These are phyloP conservation scores for Macrotyloma uniflorum DNA, from an alignment of 306 rosid species.

Conservation along the genomic window DNA sequence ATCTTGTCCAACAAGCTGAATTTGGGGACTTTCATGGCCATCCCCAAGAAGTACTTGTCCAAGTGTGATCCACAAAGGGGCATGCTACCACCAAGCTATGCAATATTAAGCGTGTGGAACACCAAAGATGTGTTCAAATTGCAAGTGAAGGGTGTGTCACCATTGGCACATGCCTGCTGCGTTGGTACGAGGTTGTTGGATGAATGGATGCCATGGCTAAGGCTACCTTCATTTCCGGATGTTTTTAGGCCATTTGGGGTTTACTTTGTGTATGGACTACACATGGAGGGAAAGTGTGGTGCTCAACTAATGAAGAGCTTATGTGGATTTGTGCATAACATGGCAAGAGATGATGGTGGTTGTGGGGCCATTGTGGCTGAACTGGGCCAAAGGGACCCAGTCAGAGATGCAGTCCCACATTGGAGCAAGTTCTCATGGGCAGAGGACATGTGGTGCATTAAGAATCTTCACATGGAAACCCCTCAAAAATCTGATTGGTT, in stretches of 20 bases:
- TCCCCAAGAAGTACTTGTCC: slow-evolving; percentile 54
- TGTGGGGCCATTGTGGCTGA: slow-evolving; percentile 89
- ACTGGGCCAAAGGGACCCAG: slow-evolving; percentile 81
- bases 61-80: slow-evolving; percentile 59
- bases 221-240: slow-evolving; percentile 83
- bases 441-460: slow-evolving; percentile 90
- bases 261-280: slow-evolving; percentile 74
- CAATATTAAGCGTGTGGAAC: slow-evolving; percentile 89
- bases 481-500: slow-evolving; percentile 43
- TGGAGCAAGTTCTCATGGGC: slow-evolving; percentile 83
- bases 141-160: slow-evolving; percentile 77
- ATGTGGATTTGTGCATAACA: slow-evolving; percentile 71
- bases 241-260: slow-evolving; percentile 85
- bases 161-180: slow-evolving; percentile 61
- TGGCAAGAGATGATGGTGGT: slow-evolving; percentile 73
- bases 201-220: slow-evolving; percentile 84
- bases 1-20: slow-evolving; percentile 69
- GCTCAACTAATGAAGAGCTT: slow-evolving; percentile 58
- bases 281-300: slow-evolving; percentile 72
- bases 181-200: slow-evolving; percentile 74
- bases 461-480: slow-evolving; percentile 47
- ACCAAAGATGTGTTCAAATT: slow-evolving; percentile 84
- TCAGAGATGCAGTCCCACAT: slow-evolving; percentile 74
- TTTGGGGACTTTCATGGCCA: slow-evolving; percentile 88
- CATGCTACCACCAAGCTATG: slow-evolving; percentile 60